Evolutionary conservation across 2,329 filamentous ascomycete genomes (phyloP), one percentile per base, ranked within the genome.

Genomic region (Colletotrichum godetiae): DNA sequence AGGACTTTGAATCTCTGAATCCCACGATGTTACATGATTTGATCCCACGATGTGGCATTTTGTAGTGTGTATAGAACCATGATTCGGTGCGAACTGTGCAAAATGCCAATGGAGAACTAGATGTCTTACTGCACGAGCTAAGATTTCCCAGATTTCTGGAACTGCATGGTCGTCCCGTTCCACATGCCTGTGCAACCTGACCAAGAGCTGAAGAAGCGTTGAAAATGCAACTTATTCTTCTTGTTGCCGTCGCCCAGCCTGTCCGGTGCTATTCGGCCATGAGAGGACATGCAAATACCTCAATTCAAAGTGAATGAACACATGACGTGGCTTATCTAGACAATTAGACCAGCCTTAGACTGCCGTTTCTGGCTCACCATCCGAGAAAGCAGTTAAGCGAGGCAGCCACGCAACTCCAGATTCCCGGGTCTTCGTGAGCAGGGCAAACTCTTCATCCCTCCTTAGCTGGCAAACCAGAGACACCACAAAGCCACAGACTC

Each of bases 401-500:
- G 42, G 42, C 7, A 49, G 42, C 42, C 52, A 56, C 52, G 22
- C 52, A 24, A 22, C 27, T 56, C 27, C 22, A 24, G 52, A 29
- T 56, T 56, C 42, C 19, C 42, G 19, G 42, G 42, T 46, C 4
- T 46, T 46, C 42, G 15, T 49, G 42, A 49, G 42, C 42, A n/a
- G 19, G 19, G 7, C 42, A 49, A 49, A 49, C 15, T 42, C 37
- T 15, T 49, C 42, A 49, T 49, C 19, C 42, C 42, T 5, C 42
- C 19, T n/a, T 11, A n/a, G 42, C 42, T 7, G 42, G 42, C 42
- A 15, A n/a, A 10, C 42, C 19, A 49, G 42, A 49, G 10, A n/a
- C 42, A 19, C 19, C 42, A 49, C 59, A 35, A 60, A 52, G 67
- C 67, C 61, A 53, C 60, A 65, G n/a, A 65, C 42, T 65, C 59